Evolutionary conservation across 345 rosid species (phyloP), one percentile per base, ranked within the genome.

Genomic region (Cardiospermum halicacabum): DNA sequence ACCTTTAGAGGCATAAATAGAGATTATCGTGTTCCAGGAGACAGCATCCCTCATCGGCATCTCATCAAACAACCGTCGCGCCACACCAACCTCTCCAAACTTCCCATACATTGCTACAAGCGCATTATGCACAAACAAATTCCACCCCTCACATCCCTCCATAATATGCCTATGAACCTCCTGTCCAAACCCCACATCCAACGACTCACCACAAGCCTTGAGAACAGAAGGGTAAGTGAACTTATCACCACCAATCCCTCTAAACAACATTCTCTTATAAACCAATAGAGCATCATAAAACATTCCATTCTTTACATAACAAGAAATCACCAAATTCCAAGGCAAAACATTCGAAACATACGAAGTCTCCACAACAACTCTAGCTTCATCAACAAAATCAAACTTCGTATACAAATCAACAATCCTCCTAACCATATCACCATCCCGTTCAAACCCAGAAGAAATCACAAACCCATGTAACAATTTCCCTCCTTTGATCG

Each of bases 181-280:
- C 65, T 53, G 80, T 61, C 96, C 96, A 40, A 83, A 81, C 5
- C 55, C 60, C 24, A 83, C 12, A 55, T 91, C 89, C 40, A 72
- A 48, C 8, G 64, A 79, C 69, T 86, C 88, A 26, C 88, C 87
- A 66, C 97, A 91, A 7, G 93, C 91, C 71, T 86, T 91, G 13
- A 88, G 84, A 70, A 88, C 81, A 24, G 96, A 84, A 0, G 97
- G 92, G 68, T 82, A 91, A 43, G 96, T 88, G 69, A 82, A 91
- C 16, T 79, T 78, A 86, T 91, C 92, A 0, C 88, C 89, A 72
- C 58, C 69, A 65, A 85, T 58, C 37, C 93, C 89, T 58, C 62
- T 79, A 31, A 70, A 50, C 60, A 76, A 62, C 97, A 91, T 86
- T 64, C 70, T 57, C 69, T 60, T 83, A 62, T 82, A 91, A 45